These are phyloP conservation scores for Penicillium decumbens DNA, from an alignment of 2,329 filamentous ascomycete genomes.

Conservation along the genomic window DNA sequence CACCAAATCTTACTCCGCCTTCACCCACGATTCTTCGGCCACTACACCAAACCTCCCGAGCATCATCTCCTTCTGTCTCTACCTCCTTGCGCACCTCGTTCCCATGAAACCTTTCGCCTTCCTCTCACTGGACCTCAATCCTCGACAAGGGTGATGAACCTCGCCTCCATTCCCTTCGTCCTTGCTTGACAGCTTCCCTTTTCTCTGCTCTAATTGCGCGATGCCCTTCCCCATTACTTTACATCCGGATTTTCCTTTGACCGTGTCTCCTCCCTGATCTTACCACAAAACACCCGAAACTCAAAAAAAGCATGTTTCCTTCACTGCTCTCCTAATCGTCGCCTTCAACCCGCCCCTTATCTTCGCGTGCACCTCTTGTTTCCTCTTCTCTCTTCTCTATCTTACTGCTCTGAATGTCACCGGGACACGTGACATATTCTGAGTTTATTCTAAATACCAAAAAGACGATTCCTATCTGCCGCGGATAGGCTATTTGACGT, in stretches of 20 bases:
- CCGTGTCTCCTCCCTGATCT: slow-evolving; percentile 6
- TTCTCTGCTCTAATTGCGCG: slow-evolving; percentile 5
- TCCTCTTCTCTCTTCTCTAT: slow-evolving; percentile 7
- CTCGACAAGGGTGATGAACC: not conserved
- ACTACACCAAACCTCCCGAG: not conserved
- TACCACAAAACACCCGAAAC: slow-evolving; percentile 7
- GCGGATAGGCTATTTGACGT: slow-evolving; percentile 10
- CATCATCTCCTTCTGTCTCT: slow-evolving; percentile 10
- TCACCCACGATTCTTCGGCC: not conserved
- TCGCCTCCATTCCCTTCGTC: not conserved
- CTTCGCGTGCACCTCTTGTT: slow-evolving; percentile 9
- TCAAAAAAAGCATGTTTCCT: slow-evolving; percentile 10
- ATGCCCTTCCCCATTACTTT: not conserved
- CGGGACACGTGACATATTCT: slow-evolving; percentile 10
- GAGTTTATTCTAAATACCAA: slow-evolving; percentile 11
- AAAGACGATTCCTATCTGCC: slow-evolving; percentile 11
- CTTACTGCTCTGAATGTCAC: slow-evolving; percentile 11
- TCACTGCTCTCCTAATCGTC: slow-evolving; percentile 14
- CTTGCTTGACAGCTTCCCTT: slow-evolving; percentile 5
- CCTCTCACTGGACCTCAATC: not conserved
- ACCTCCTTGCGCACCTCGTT: slow-evolving; percentile 6
- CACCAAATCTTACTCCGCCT: not conserved
- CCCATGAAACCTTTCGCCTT: not conserved
- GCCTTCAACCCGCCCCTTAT: slow-evolving; percentile 11
- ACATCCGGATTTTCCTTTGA: not conserved